Evolutionary conservation across 352 stramenopile genomes (phyloP), one percentile per base, ranked within the genome.

Genomic region (Pythium apleroticum): DNA sequence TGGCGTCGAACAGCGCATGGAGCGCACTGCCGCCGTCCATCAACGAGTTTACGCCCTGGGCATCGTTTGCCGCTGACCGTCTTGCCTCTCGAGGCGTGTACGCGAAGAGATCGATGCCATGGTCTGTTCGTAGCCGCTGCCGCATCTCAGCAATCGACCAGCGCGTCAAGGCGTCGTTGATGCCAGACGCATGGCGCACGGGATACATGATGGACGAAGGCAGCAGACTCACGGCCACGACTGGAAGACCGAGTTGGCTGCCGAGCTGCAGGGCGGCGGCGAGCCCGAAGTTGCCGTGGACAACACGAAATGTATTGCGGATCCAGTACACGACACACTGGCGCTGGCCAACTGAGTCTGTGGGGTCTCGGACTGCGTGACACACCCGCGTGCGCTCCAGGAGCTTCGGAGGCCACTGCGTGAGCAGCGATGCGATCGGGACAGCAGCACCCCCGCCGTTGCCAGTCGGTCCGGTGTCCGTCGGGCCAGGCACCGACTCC

Each of bases 311-410:
- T 1, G 77, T 81, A 33, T 76, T 84, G 6, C 83, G 81, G 63
- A 91, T 74, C 84, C 84, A 93, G 63, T 93, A 93, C 10, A 93
- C 58, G 28, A 93, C 66, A 20, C 70, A 67, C 24, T 63, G 55
- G 33, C n/a, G 60, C 53, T 28, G 43, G 8, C n/a, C 22, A 20
- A n/a, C 45, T 33, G 17, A 57, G 56, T n/a, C 55, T 57, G 19
- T 39, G 11, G 39, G 22, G 39, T 12, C 8, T 45, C 43, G 31
- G 24, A 53, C 41, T 63, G 67, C 31, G 71, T 50, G 65, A 75
- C 86, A 77, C 63, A 89, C 28, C 73, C 60, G 22, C 64, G 69
- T 45, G 22, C 83, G 77, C 46, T 82, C 73, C 39, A 76, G 64
- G 1, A 91, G 75, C 14, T 77, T 69, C 1, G 43, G 55, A 17